phyloP scores from a whole-genome alignment of 129 eudicot species.

The Flaveria robusta region DNA sequence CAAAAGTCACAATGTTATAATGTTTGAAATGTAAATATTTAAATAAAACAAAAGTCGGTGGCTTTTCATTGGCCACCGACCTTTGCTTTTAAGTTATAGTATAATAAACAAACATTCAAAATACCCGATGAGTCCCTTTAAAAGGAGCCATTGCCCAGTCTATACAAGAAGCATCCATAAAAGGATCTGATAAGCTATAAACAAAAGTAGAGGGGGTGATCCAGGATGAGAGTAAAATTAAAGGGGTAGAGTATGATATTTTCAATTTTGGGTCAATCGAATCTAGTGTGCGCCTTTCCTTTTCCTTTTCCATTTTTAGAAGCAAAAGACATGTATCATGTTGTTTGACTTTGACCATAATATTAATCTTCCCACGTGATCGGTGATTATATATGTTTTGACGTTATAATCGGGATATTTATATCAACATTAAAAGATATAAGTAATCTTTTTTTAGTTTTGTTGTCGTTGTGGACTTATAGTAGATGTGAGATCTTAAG shows the following conservation, averaged over 20 bases:
- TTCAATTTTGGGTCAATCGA: not conserved
- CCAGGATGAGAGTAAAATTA: not conserved
- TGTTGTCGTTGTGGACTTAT: too few species aligned
- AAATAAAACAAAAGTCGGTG: too few species aligned
- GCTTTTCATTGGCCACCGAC: too few species aligned
- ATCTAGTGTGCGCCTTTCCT: not conserved
- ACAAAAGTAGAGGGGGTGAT: not conserved
- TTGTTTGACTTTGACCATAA: constrained; percentile 4
- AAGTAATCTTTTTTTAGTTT: not conserved
- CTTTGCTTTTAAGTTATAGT: too few species aligned
- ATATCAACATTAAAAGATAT: not conserved
- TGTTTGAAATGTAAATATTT: too few species aligned
- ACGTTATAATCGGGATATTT: not conserved
- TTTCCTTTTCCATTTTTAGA: not conserved
- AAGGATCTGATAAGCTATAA: not conserved
- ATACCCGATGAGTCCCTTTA: too few species aligned
- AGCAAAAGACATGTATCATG: not conserved
- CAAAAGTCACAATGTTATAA: too few species aligned
- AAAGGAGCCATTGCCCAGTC: too few species aligned
- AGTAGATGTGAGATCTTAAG: too few species aligned
- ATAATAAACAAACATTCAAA: too few species aligned
- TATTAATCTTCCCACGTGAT: constrained; percentile 4
- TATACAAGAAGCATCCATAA: too few species aligned
- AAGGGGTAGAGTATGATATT: not conserved
- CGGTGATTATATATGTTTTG: not conserved